Conservation (phyloP, 1,284 basidiomycete genomes). For the Cutaneotrichosporon cavernicola region DNA sequence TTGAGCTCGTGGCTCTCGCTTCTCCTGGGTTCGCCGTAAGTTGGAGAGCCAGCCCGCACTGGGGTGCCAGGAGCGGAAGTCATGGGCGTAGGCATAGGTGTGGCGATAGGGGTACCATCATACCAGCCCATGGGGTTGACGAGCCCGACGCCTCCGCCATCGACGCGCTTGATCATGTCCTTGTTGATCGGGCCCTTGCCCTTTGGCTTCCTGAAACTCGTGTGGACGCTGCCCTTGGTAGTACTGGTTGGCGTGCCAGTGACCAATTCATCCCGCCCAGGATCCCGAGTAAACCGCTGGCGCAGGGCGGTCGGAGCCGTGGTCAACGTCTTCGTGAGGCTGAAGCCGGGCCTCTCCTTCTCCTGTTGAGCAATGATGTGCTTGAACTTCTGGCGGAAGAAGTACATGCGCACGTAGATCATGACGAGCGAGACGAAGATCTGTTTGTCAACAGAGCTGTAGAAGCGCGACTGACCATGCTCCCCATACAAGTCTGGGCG, state of each 20-base stretch:
- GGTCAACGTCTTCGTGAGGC: slow-evolving; percentile 38
- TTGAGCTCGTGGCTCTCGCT: slow-evolving; percentile 7
- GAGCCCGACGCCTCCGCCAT: slow-evolving; percentile 70
- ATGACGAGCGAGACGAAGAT: slow-evolving; percentile 52
- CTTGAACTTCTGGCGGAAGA: slow-evolving; percentile 71
- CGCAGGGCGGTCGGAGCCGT: slow-evolving; percentile 33
- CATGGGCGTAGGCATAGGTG: slow-evolving; percentile 1
- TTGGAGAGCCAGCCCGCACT: slow-evolving; percentile 4
- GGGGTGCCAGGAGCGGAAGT: neutral
- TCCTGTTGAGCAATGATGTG: slow-evolving; percentile 61
- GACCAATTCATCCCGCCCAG: neutral
- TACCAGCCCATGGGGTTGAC: slow-evolving; percentile 72
- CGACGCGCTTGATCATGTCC: slow-evolving; percentile 81
- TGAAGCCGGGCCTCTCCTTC: slow-evolving; percentile 27
- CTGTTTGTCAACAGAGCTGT: slow-evolving; percentile 17
- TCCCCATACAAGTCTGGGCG: slow-evolving; percentile 51
- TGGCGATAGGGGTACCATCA: slow-evolving; percentile 29
- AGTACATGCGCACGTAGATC: slow-evolving; percentile 56
- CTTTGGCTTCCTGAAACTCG: neutral
- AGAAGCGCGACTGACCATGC: slow-evolving; percentile 38
- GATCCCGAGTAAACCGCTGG: slow-evolving; percentile 31
- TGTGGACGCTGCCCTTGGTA: neutral
- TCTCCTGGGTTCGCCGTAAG: neutral
- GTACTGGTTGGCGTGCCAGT: neutral
- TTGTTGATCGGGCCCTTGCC: slow-evolving; percentile 49